Base-by-base conservation (phyloP, 768 basidiomycete species). In the Rossbeevera mucosa region DNA sequence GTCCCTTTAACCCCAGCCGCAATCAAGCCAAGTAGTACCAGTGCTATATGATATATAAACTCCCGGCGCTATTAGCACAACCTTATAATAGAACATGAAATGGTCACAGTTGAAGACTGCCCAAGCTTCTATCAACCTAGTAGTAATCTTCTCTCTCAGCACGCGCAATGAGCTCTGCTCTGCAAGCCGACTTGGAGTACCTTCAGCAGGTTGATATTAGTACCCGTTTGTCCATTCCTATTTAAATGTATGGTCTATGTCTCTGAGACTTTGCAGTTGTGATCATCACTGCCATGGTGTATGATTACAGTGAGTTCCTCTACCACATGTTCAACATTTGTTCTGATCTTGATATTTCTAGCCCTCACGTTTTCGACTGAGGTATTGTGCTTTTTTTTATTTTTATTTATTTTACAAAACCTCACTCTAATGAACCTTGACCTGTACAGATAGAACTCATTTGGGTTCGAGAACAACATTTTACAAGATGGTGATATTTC, bases 321-420 rank as follows among this genome's bases (percentile, higher is more conserved):
- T 11, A 18, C 14, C 9, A 18, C 18, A 14, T 30, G 30, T 31
- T 31, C 30, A 8, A 11, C 4, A 9, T 18, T 2, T 38, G n/a
- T 38, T 18, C 36, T 38, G n/a, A 38, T 18, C 18, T 20, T 18
- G 11, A 18, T 18, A 38, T 20, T 18, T n/a, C 8, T 29, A 59
- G 58, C 50, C n/a, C 53, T 60, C 40, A 52, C 29, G 2, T 21
- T 59, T 50, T 1, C 48, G 2, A 36, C 6, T 16, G 59, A 59
- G 51, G 59, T 60, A 30, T 30, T 14, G 29, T n/a, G n/a, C n/a
- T n/a, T n/a, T 6, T 1, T 13, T 13, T 13, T 13, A 30, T 14
- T 13, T 30, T 30, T 30, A 30, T 14, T 30, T 13, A 25, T 25
- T 25, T 4, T 25, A 7, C 29, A 14, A 13, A 30, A 1, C 29